Conservation (phyloP, 208 protist genomes). For the Trypanosomatidae sp. region DNA sequence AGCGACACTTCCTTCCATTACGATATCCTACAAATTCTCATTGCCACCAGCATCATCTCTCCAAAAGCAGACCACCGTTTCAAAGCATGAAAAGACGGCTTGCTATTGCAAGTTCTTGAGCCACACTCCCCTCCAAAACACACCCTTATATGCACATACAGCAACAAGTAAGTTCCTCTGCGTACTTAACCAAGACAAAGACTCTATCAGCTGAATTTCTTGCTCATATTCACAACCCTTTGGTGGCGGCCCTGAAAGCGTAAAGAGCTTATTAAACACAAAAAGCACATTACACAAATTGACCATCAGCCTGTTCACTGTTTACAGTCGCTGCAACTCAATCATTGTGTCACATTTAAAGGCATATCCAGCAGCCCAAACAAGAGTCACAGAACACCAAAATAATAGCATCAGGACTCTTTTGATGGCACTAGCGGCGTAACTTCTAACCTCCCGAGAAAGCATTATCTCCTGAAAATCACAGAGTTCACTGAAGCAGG, state of each 20-base stretch:
- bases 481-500: background rate
- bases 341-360: background rate
- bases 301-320: background rate
- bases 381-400: background rate
- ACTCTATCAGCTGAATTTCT: background rate
- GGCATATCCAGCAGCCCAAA: background rate
- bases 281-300: background rate
- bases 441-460: background rate
- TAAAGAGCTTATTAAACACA: background rate
- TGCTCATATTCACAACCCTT: background rate
- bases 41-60: background rate
- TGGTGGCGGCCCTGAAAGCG: background rate
- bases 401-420: background rate
- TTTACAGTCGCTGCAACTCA: background rate
- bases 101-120: background rate
- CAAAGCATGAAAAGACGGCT: background rate
- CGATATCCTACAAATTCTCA: background rate
- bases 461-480: background rate
- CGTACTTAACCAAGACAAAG: background rate
- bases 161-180: background rate
- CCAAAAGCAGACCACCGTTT: background rate
- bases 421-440: background rate
- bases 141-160: background rate
- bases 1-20: background rate
- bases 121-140: background rate